A percentile compares a stretch with the other conserved stretches of the same genome.
Evolutionary conservation across 2,329 filamentous ascomycete species (phyloP).

Genomic region (Xylariomycetidae sp.): DNA sequence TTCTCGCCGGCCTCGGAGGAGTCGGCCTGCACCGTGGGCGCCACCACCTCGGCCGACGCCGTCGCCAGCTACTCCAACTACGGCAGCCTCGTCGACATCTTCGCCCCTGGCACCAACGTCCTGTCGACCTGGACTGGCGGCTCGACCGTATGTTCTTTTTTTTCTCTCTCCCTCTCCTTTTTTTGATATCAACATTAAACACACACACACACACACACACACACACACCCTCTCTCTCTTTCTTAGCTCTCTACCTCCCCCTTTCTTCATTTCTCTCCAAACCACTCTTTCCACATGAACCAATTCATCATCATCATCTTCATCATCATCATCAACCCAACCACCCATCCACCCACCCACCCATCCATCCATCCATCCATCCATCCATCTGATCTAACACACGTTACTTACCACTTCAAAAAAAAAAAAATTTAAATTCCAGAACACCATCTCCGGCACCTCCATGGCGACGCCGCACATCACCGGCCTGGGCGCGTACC

Average conservation of each 20-base stretch:
- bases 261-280: too few relatives aligned
- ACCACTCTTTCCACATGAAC: too few relatives aligned
- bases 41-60: conserved; percentile 7
- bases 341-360: too few relatives aligned
- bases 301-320: too few relatives aligned
- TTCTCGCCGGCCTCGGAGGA: conserved; percentile 11
- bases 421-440: neutral
- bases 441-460: conserved; percentile 40
- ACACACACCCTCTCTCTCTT: too few relatives aligned
- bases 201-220: neutral
- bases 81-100: conserved; percentile 9
- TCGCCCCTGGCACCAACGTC: conserved; percentile 12
- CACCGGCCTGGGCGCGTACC: conserved; percentile 46
- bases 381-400: too few relatives aligned
- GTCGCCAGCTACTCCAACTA: conserved; percentile 18
- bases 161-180: neutral
- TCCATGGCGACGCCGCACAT: conserved; percentile 51
- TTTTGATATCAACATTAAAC: neutral
- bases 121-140: conserved; percentile 10
- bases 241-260: too few relatives aligned
- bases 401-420: too few relatives aligned
- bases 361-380: too few relatives aligned
- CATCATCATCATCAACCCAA: neutral
- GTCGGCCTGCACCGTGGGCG: conserved; percentile 16
- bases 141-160: conserved; percentile 16